phyloP scores from a whole-genome alignment of 2,329 filamentous ascomycete genomes.

The Colletotrichum sojae region DNA sequence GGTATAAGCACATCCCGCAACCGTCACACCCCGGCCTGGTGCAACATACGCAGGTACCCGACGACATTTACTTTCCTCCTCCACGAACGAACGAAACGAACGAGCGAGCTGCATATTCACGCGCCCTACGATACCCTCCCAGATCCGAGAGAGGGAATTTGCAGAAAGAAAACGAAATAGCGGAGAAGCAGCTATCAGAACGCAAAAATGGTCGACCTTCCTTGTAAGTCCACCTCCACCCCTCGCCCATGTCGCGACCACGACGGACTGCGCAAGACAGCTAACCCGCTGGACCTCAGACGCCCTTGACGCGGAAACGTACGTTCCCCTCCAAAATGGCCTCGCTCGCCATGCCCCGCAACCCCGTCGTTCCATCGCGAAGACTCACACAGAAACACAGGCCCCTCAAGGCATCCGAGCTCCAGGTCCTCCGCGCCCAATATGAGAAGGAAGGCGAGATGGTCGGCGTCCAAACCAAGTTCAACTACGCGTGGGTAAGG shows the following conservation, averaged over 20 bases:
- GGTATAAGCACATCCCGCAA: too few relatives aligned
- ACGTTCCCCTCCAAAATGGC: constrained; percentile 47
- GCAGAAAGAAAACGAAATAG: not conserved
- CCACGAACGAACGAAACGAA: not conserved
- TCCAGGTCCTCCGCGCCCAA: constrained; percentile 91
- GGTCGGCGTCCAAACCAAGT: constrained; percentile 97
- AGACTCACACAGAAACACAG: constrained; percentile 59
- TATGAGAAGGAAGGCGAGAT: constrained; percentile 98
- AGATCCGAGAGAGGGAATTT: not conserved
- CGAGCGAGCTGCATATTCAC: not conserved
- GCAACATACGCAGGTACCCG: too few relatives aligned
- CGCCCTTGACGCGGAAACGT: constrained; percentile 98
- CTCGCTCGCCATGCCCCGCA: not conserved
- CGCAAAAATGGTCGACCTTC: constrained; percentile 62
- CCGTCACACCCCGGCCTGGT: not conserved
- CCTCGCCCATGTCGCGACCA: constrained; percentile 7
- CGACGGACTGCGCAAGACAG: not conserved
- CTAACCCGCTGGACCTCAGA: constrained; percentile 67
- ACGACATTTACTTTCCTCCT: not conserved
- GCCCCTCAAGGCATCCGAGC: constrained; percentile 90
- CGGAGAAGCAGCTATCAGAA: not conserved
- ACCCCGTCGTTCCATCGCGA: not conserved
- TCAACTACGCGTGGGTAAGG: constrained; percentile 98
- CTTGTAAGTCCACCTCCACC: constrained; percentile 55
- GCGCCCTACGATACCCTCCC: not conserved